Evolutionary conservation across 192 early-diverging fungal species (phyloP), one percentile per base, ranked within the genome.

Genomic region (Chytriomyces sp.): DNA sequence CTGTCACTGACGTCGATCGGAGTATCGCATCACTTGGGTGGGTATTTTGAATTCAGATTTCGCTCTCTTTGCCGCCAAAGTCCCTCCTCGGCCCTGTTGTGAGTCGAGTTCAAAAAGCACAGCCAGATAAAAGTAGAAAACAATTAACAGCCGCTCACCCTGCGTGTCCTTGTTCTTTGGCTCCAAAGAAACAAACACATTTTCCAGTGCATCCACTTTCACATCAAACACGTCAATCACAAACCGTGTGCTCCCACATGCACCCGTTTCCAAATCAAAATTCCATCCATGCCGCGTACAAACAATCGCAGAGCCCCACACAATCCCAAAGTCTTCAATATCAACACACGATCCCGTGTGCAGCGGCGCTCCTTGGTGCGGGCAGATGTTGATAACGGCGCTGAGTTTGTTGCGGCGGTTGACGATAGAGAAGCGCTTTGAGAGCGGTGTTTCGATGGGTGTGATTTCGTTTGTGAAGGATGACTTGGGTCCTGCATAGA

Each of bases 271-370:
- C 53, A 79, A 16, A 44, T 76, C 75, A 80, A 80, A 72, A 46
- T 28, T 62, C 81, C 81, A 82, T 24, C 79, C 79, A 50, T 82
- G 81, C 35, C 61, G 49, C 3, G 50, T 69, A 5, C 81, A 82
- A 3, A 81, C 72, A 45, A 82, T 64, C 45, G 81, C 77, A n/a
- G 63, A 45, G 7, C 81, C 81, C 81, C 81, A 82, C 35, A 49
- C 67, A 20, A 82, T 80, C 9, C 81, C 81, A 79, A 82, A 81
- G 45, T 82, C 81, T 77, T 82, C 81, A 71, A 82, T 82, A 62
- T 82, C 81, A 44, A 77, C 69, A n/a, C 23, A 53, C 11, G 44
- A 11, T 10, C 80, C 80, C 44, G 72, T 72, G 16, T 61, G 49
- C 59, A 81, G 61, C 16, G 78, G 43, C 16, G 57, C 79, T 18